Conservation (phyloP, 768 basidiomycete genomes). For the Lentinula edodes region DNA sequence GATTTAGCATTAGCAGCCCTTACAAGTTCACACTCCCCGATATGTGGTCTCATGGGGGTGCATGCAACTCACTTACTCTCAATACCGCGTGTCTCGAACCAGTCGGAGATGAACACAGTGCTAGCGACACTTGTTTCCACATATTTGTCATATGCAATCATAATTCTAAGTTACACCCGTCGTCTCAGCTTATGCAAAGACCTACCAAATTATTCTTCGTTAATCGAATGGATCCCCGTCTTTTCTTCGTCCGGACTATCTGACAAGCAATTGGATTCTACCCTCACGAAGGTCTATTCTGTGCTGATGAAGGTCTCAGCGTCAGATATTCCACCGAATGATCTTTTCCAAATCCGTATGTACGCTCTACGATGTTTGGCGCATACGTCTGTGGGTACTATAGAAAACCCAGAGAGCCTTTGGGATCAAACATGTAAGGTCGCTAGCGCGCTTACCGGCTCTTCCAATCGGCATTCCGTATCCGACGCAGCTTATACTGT, state of each 20-base stretch:
- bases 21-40: constrained; percentile 36
- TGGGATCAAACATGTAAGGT: constrained; percentile 66
- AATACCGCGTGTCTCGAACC: constrained; percentile 20
- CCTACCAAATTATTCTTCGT: constrained; percentile 25
- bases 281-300: constrained; percentile 58
- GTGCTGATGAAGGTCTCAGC: constrained; percentile 34
- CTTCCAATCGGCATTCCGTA: constrained; percentile 12
- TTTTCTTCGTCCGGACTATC: constrained; percentile 31
- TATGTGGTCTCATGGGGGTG: constrained; percentile 27
- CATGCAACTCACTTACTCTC: neutral
- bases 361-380: constrained; percentile 43
- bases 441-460: constrained; percentile 38
- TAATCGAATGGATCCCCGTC: constrained; percentile 50
- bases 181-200: constrained; percentile 12
- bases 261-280: constrained; percentile 47
- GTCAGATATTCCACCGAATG: constrained; percentile 10
- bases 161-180: constrained; percentile 27
- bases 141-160: constrained; percentile 53
- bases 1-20: constrained; percentile 44
- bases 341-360: constrained; percentile 36
- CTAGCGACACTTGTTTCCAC: constrained; percentile 53
- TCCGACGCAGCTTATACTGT: constrained; percentile 31
- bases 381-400: constrained; percentile 39
- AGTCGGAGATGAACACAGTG: constrained; percentile 14
- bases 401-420: constrained; percentile 47